Base-by-base conservation (phyloP, 2,329 filamentous ascomycete species). In the Stemphylium lycopersici region DNA sequence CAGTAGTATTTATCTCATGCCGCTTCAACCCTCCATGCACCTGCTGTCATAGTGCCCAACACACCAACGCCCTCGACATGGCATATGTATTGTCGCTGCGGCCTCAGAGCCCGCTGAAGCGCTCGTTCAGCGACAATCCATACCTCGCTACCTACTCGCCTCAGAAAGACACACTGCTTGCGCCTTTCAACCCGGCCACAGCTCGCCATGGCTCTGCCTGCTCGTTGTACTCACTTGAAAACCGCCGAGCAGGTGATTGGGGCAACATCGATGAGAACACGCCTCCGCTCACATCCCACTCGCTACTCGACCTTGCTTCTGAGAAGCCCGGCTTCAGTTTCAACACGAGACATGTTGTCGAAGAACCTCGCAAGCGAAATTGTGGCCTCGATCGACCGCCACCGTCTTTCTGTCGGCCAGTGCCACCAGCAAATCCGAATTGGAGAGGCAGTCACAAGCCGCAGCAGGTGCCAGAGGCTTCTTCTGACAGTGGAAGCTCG, bases 91-190 rank as follows among this genome's bases (percentile, higher is more conserved):
- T 77, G 53, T 74, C 75, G 37, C 66, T 77, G 44, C 72, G 67
- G 31, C 68, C 74, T 13, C 70, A 72, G 40, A 76, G 71, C 54
- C 74, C 75, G 8, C 66, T 77, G 59, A 76, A 77, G 62, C 73
- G 73, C 48, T 75, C 75, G 50, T 77, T 78, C 65, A 76, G 72
- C 62, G 74, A 77, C 59, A 73, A 69, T 47, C 72, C 71, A 34
- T 75, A 71, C 63, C 62, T 74, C 40, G 66, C 63, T 37, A 65
- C 73, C 42, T 69, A 64, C 56, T 74, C 75, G 13, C 67, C 75
- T 29, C 50, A 71, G 11, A 65, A 63, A 34, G 64, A 71, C 26
- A 52, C 58, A 15, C 50, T 69, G 12, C 50, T 65, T 22, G 53
- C 54, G 16, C 64, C 72, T 6, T 66, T 73, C 16, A 57, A 47